Evolutionary conservation across 257 asterid genomes (phyloP).

Genomic region (Avicennia marina): DNA sequence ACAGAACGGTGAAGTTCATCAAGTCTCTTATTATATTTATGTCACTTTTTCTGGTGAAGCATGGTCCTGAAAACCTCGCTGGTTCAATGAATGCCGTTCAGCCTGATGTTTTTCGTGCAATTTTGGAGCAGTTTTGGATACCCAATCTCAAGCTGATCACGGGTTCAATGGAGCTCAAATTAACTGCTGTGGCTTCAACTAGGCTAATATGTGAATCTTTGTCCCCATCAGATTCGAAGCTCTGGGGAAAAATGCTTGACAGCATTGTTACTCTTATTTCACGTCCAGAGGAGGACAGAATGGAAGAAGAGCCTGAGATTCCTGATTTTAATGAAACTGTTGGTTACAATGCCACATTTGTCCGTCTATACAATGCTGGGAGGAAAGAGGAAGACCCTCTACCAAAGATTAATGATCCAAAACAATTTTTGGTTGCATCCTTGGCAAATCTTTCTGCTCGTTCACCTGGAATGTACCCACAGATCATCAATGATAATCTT

Average conservation of each 20-base stretch:
- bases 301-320: slow-evolving; percentile 76
- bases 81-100: slow-evolving; percentile 76
- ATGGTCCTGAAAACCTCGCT: slow-evolving; percentile 64
- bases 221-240: slow-evolving; percentile 50
- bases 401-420: slow-evolving; percentile 76
- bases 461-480: slow-evolving; percentile 63
- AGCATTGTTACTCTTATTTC: slow-evolving; percentile 86
- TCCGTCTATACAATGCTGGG: slow-evolving; percentile 72
- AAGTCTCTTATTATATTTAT: slow-evolving; percentile 74
- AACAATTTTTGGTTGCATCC: slow-evolving; percentile 69
- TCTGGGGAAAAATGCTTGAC: slow-evolving; percentile 85
- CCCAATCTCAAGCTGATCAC: slow-evolving; percentile 75
- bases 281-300: slow-evolving; percentile 72
- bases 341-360: slow-evolving; percentile 74
- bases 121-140: slow-evolving; percentile 79
- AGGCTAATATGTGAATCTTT: slow-evolving; percentile 69
- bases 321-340: slow-evolving; percentile 79
- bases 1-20: slow-evolving; percentile 55
- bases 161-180: slow-evolving; percentile 69
- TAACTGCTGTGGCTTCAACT: slow-evolving; percentile 80
- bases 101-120: slow-evolving; percentile 47
- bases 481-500: slow-evolving; percentile 51
- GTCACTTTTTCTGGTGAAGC: slow-evolving; percentile 86
- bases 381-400: slow-evolving; percentile 89
- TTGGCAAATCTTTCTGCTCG: slow-evolving; percentile 60